A percentile compares a stretch with the other conserved stretches of the same genome.
Evolutionary conservation across 805 yeast genomes (phyloP).

Genomic region (Diddensiella caesifluorescens): DNA sequence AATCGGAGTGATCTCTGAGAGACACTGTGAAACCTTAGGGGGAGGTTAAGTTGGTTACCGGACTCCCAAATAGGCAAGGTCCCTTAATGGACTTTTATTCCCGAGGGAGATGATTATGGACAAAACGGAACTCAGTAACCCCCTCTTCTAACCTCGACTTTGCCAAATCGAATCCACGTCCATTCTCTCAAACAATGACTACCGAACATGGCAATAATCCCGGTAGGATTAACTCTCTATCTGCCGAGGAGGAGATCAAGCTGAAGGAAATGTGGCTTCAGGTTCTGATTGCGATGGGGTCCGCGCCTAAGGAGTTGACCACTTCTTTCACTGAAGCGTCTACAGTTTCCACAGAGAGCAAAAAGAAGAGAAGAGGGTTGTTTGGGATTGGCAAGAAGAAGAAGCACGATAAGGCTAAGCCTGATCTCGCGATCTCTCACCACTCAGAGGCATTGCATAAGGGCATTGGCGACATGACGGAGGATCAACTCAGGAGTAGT

Average conservation of each 20-base stretch:
- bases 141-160: too few relatives aligned
- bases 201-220: slow-evolving; percentile 4
- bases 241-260: slow-evolving; percentile 34
- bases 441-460: slow-evolving; percentile 37
- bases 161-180: neutral
- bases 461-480: slow-evolving; percentile 47
- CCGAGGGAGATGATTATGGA: neutral
- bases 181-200: slow-evolving; percentile 1
- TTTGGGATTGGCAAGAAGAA: slow-evolving; percentile 24
- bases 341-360: slow-evolving; percentile 22
- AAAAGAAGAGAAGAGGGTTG: slow-evolving; percentile 26
- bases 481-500: slow-evolving; percentile 45
- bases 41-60: too few relatives aligned
- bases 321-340: slow-evolving; percentile 15
- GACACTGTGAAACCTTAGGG: too few relatives aligned
- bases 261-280: slow-evolving; percentile 38
- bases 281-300: slow-evolving; percentile 24
- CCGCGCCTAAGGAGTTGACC: slow-evolving; percentile 24
- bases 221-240: slow-evolving; percentile 36
- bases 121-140: neutral
- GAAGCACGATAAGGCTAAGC: slow-evolving; percentile 13
- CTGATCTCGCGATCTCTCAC: slow-evolving; percentile 12
- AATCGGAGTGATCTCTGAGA: too few relatives aligned
- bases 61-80: too few relatives aligned
- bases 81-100: neutral